Conservation (phyloP, 2,329 filamentous ascomycete species). For the Aspergillus fructus region DNA sequence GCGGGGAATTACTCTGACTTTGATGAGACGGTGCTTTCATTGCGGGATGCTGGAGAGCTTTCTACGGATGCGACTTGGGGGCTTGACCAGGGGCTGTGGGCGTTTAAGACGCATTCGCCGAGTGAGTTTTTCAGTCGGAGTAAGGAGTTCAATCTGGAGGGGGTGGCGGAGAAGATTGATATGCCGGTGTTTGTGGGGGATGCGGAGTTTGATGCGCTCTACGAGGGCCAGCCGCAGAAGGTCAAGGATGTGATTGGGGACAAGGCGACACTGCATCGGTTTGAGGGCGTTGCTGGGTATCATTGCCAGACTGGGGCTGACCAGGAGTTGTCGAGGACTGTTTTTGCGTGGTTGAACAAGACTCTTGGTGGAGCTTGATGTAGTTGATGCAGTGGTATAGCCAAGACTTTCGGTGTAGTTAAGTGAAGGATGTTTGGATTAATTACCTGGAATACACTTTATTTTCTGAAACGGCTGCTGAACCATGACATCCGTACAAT, state of each 20-base stretch:
- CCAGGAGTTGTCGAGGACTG: not conserved
- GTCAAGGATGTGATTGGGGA: not conserved
- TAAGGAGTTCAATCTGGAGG: not conserved
- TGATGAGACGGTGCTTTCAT: not conserved
- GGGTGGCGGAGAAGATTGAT: not conserved
- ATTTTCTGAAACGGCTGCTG: too few relatives aligned
- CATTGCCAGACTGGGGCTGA: not conserved
- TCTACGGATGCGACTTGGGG: not conserved
- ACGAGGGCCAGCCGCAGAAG: not conserved
- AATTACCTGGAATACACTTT: too few relatives aligned
- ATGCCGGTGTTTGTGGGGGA: constrained; percentile 3
- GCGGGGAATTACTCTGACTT: not conserved
- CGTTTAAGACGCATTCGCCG: not conserved
- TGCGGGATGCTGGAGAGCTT: not conserved
- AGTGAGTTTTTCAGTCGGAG: not conserved
- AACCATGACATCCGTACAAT: too few relatives aligned
- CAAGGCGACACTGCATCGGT: not conserved
- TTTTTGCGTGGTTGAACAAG: not conserved
- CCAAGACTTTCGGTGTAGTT: too few relatives aligned
- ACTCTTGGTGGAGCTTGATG: too few relatives aligned
- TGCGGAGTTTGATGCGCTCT: not conserved
- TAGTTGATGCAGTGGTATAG: too few relatives aligned
- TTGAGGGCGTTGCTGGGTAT: not conserved
- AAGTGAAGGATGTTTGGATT: too few relatives aligned
- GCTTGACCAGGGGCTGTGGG: not conserved